Evolutionary conservation across 768 basidiomycete species (phyloP).

Genomic region (Strobilomyces echinocephalus): DNA sequence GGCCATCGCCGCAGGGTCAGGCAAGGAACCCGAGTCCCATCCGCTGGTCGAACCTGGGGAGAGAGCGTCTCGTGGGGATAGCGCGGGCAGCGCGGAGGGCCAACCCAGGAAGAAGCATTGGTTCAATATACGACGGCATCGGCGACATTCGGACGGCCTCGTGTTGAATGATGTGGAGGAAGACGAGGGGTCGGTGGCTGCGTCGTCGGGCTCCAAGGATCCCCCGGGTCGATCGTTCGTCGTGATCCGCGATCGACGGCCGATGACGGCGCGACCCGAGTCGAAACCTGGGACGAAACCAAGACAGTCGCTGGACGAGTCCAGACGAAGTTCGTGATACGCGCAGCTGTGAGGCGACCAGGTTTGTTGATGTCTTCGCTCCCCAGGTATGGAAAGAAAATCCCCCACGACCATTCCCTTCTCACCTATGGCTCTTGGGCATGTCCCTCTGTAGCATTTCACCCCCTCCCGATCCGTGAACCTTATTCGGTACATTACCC

Average conservation of each 20-base stretch:
- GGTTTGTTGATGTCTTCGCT: slow-evolving; percentile 12
- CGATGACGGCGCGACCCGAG: slow-evolving; percentile 32
- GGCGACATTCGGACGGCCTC: slow-evolving; percentile 57
- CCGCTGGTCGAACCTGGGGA: slow-evolving; percentile 18
- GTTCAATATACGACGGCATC: slow-evolving; percentile 58
- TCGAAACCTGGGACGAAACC: slow-evolving; percentile 18
- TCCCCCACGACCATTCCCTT: neutral
- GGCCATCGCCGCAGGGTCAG: slow-evolving; percentile 20
- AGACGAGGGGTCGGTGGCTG: slow-evolving; percentile 21
- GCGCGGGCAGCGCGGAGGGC: slow-evolving; percentile 35
- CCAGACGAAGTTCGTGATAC: slow-evolving; percentile 25
- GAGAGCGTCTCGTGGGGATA: slow-evolving; percentile 17
- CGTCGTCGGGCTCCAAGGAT: slow-evolving; percentile 29
- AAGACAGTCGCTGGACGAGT: slow-evolving; percentile 29
- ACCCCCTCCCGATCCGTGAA: slow-evolving; percentile 8
- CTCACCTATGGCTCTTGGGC: slow-evolving; percentile 2
- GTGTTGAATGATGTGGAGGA: slow-evolving; percentile 26
- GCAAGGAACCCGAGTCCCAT: slow-evolving; percentile 17
- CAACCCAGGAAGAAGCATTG: slow-evolving; percentile 65
- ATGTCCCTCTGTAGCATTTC: slow-evolving; percentile 16
- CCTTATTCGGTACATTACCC: slow-evolving; percentile 23
- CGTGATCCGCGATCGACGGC: slow-evolving; percentile 56
- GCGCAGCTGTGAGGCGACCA: neutral
- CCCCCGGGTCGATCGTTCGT: slow-evolving; percentile 57
- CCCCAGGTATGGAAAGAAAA: slow-evolving; percentile 13